phyloP scores from a whole-genome alignment of 768 basidiomycete species.

The Symmetrospora coprosmae region DNA sequence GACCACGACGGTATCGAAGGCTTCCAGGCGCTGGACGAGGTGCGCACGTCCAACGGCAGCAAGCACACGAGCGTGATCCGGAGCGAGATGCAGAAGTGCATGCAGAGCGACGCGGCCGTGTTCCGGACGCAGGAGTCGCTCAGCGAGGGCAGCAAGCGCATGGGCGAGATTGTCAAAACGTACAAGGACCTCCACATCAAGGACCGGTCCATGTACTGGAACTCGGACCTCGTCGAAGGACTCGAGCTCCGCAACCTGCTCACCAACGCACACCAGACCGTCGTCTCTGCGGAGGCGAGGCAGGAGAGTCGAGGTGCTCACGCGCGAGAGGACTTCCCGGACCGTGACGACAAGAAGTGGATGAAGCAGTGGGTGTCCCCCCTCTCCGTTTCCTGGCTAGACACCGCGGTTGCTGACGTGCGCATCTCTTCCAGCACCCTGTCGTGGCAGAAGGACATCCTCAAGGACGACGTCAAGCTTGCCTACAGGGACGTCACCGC shows the following conservation, averaged over 20 bases:
- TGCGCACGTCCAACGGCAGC: slow-evolving; percentile 66
- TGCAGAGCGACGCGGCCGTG: slow-evolving; percentile 84
- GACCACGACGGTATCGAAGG: slow-evolving; percentile 71
- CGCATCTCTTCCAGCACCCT: slow-evolving; percentile 52
- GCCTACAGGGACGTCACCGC: slow-evolving; percentile 75
- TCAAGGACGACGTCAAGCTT: slow-evolving; percentile 69
- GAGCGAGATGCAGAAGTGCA: slow-evolving; percentile 94
- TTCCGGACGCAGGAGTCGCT: slow-evolving; percentile 63
- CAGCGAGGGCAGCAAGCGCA: slow-evolving; percentile 81
- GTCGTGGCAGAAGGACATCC: slow-evolving; percentile 69
- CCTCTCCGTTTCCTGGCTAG: too few relatives aligned
- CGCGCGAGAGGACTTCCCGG: slow-evolving; percentile 94
- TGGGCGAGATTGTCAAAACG: slow-evolving; percentile 70
- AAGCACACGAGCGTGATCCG: slow-evolving; percentile 80
- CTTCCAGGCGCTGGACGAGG: slow-evolving; percentile 74
- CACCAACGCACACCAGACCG: slow-evolving; percentile 90
- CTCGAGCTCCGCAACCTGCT: slow-evolving; percentile 90
- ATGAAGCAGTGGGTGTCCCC: slow-evolving; percentile 51
- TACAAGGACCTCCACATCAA: slow-evolving; percentile 87
- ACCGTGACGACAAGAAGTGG: slow-evolving; percentile 89
- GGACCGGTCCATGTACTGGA: slow-evolving; percentile 99
- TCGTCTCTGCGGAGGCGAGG: slow-evolving; percentile 55
- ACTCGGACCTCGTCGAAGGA: slow-evolving; percentile 94
- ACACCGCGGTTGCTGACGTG: too few relatives aligned
- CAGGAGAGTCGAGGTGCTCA: slow-evolving; percentile 98